Evolutionary conservation across 805 yeast species (phyloP), one percentile per base, ranked within the genome.

Genomic region (Ogataea nonfermentans): DNA sequence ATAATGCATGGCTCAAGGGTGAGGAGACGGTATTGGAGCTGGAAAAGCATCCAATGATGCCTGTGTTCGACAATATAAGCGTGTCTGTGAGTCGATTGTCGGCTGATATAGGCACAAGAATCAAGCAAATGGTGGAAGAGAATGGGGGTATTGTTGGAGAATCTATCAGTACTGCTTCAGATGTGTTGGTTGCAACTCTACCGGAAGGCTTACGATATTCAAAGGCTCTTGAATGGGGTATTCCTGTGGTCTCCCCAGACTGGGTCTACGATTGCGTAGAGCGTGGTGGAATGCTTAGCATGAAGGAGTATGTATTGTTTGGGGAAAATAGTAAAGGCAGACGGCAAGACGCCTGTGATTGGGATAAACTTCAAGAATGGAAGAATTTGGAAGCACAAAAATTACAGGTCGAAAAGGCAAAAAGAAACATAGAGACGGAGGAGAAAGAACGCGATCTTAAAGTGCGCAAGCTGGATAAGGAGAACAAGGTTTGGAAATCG

Each of bases 1-100:
- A 80, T 51, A 58, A 67, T 9, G 56, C 59, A 2, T 83, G 88
- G 89, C 52, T 72, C n/a, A 50, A 63, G 12, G 87, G 86, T 24
- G 73, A 67, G 11, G 47, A 47, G 19, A 13, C 39, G 4, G 40
- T 29, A 4, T 29, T 16, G 10, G 23, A 30, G 13, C 4, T 50
- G 8, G 12, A 27, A 10, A 32, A 35, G 1, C 19, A 57, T 7
- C 36, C 36, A 11, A 9, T 11, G 1, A 15, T 77, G 37, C 68
- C 69, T 0, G 60, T 73, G 0, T 79, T 79, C 49, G 66, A 67
- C 17, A 65, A 64, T 20, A 42, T 71, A 26, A 57, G 55, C 40
- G 55, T 76, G 20, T 71, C 78, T 2, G 55, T 59, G 12, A 73
- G 55, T 52, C 63, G 53, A 37, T 23, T 55, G 17, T 47, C 48